phyloP scores from a whole-genome alignment of 495 filamentous ascomycete species.

The Penicillium lagena region DNA sequence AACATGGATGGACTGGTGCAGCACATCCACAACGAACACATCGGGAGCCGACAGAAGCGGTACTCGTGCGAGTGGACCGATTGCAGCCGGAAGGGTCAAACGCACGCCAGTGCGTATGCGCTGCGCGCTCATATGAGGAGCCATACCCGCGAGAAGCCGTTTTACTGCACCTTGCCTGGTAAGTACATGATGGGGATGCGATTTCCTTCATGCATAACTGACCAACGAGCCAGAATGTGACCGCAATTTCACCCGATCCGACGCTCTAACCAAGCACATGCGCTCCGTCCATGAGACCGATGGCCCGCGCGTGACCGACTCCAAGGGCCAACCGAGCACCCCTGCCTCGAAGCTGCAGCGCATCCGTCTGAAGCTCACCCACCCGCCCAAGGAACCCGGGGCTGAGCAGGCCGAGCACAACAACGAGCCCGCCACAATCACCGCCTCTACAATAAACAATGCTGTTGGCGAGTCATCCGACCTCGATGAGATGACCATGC shows the following conservation, averaged over 20 bases:
- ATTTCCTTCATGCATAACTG: not conserved
- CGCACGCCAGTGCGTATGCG: constrained; percentile 92
- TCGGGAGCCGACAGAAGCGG: constrained; percentile 73
- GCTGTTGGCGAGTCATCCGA: constrained; percentile 15
- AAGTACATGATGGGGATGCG: constrained; percentile 11
- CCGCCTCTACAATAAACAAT: constrained; percentile 38
- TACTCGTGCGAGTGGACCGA: constrained; percentile 95
- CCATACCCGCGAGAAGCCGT: constrained; percentile 96
- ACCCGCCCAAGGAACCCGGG: constrained; percentile 36
- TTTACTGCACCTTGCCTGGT: constrained; percentile 94
- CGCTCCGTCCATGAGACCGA: constrained; percentile 98
- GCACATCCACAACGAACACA: constrained; percentile 91
- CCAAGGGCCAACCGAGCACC: constrained; percentile 45
- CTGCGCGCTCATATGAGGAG: constrained; percentile 95
- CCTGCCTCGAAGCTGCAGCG: constrained; percentile 53
- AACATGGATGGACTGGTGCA: constrained; percentile 94
- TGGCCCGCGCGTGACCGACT: constrained; percentile 79
- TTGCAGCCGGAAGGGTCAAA: constrained; percentile 77
- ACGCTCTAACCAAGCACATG: constrained; percentile 97
- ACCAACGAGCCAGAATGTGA: constrained; percentile 69
- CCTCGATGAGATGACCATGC: constrained; percentile 39
- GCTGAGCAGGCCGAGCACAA: constrained; percentile 40
- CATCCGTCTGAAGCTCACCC: constrained; percentile 59
- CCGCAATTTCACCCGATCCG: constrained; percentile 92
- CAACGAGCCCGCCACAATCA: constrained; percentile 41